Evolutionary conservation across 805 yeast species (phyloP).

Genomic region (Nakazawaea wyomingensis): DNA sequence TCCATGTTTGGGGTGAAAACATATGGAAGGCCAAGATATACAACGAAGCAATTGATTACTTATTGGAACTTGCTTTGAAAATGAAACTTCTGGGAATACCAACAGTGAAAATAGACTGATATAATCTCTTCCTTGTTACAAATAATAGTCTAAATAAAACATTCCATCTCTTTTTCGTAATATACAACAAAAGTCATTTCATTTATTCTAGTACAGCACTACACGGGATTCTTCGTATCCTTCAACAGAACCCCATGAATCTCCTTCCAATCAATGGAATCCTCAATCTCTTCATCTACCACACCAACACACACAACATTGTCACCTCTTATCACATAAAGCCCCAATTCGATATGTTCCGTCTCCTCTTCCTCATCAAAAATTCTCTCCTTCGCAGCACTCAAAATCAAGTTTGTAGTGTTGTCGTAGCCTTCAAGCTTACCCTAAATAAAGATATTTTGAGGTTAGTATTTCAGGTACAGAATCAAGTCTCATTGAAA

Average conservation of each 20-base stretch:
- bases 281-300: conserved; percentile 39
- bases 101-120: conserved; percentile 26
- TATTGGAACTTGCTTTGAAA: conserved; percentile 78
- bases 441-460: conserved; percentile 25
- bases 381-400: conserved; percentile 46
- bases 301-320: conserved; percentile 52
- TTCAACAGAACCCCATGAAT: conserved; percentile 22
- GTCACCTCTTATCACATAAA: conserved; percentile 54
- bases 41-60: conserved; percentile 89
- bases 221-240: conserved; percentile 26
- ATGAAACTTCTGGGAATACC: conserved; percentile 71
- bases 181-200: too few relatives aligned
- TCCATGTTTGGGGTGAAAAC: conserved; percentile 93
- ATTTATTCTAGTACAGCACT: too few relatives aligned
- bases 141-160: too few relatives aligned
- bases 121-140: too few relatives aligned
- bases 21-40: conserved; percentile 91
- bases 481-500: too few relatives aligned
- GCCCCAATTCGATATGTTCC: conserved; percentile 38
- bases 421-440: conserved; percentile 58
- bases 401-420: conserved; percentile 53
- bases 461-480: conserved; percentile 6
- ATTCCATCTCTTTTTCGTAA: too few relatives aligned
- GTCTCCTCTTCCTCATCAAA: conserved; percentile 36
- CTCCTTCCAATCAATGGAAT: conserved; percentile 35